Evolutionary conservation across 305 asterid species (phyloP).

Genomic region (Lippia alba): DNA sequence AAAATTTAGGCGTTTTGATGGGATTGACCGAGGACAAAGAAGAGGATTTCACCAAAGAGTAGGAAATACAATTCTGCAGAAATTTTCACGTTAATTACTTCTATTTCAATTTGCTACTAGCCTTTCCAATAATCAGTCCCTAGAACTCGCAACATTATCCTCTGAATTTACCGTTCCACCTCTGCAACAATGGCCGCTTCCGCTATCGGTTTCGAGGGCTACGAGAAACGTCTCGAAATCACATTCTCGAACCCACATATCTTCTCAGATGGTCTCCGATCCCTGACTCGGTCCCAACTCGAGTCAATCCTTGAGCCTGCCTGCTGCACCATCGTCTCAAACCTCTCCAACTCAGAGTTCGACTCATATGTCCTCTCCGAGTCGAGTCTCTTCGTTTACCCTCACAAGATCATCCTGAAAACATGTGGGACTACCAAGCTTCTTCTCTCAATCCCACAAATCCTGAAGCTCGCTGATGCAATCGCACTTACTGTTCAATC

Average conservation of each 20-base stretch:
- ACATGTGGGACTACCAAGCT: conserved; percentile 55
- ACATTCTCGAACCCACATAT: conserved; percentile 37
- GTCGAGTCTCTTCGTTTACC: conserved; percentile 55
- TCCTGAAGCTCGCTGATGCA: conserved; percentile 36
- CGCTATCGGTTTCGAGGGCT: conserved; percentile 54
- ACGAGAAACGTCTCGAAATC: conserved; percentile 49
- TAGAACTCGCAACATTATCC: no score
- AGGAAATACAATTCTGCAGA: conserved; percentile 9
- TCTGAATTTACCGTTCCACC: no score
- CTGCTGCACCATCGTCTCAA: conserved; percentile 46
- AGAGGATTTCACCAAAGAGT: background rate
- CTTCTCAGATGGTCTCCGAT: conserved; percentile 40
- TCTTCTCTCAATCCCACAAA: conserved; percentile 39
- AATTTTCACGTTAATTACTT: conserved; percentile 12
- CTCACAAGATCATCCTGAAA: conserved; percentile 45
- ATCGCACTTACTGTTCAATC: conserved; percentile 31
- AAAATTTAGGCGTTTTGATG: background rate
- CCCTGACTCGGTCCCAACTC: conserved; percentile 34
- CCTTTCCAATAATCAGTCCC: background rate
- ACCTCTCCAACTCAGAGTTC: conserved; percentile 37
- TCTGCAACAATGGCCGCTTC: conserved; percentile 40
- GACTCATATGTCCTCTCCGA: conserved; percentile 59
- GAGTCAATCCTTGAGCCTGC: conserved; percentile 44
- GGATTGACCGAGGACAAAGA: no score
- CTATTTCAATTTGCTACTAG: conserved; percentile 22